Evolutionary conservation across 371 early-diverging fungal genomes (phyloP).

Genomic region (Sporodiniella umbellata): DNA sequence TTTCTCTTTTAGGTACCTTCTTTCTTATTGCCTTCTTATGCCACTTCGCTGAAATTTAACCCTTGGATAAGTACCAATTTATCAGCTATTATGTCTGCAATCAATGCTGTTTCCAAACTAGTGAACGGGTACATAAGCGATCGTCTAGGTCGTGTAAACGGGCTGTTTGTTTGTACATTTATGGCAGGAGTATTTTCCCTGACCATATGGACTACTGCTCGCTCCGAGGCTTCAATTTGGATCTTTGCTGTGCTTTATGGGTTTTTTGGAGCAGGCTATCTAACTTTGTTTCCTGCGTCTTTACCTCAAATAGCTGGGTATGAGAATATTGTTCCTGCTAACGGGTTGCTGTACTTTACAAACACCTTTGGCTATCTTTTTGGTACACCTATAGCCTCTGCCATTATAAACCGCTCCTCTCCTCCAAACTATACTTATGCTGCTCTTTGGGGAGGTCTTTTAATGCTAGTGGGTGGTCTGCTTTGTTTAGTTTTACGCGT

Average conservation of each 20-base stretch:
- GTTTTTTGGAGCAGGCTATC: conserved; percentile 57
- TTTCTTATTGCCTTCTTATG: conserved; percentile 31
- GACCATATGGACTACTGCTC: conserved; percentile 41
- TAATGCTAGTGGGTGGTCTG: conserved; percentile 27
- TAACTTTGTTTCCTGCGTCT: conserved; percentile 47
- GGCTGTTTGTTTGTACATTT: conserved; percentile 40
- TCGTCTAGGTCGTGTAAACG: conserved; percentile 55
- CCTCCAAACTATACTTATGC: conserved; percentile 23
- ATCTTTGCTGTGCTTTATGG: conserved; percentile 48
- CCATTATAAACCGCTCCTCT: conserved; percentile 27
- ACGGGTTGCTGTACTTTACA: conserved; percentile 46
- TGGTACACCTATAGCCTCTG: conserved; percentile 53
- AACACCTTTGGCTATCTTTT: conserved; percentile 51
- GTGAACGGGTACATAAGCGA: conserved; percentile 50
- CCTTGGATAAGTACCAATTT: conserved; percentile 36
- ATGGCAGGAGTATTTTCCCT: conserved; percentile 42
- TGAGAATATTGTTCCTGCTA: conserved; percentile 41
- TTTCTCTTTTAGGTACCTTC: conserved; percentile 23
- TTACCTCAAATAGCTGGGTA: conserved; percentile 48
- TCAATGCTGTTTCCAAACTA: conserved; percentile 45
- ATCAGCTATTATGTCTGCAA: conserved; percentile 47
- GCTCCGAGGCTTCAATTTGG: conserved; percentile 33
- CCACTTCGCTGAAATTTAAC: conserved; percentile 27
- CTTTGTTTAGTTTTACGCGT: conserved; percentile 24
- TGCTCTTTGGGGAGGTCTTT: conserved; percentile 23